Percentiles rank a stretch among this genome's conserved stretches.
Conservation (phyloP, 495 filamentous ascomycete species). For the Daldinia bambusicola region DNA sequence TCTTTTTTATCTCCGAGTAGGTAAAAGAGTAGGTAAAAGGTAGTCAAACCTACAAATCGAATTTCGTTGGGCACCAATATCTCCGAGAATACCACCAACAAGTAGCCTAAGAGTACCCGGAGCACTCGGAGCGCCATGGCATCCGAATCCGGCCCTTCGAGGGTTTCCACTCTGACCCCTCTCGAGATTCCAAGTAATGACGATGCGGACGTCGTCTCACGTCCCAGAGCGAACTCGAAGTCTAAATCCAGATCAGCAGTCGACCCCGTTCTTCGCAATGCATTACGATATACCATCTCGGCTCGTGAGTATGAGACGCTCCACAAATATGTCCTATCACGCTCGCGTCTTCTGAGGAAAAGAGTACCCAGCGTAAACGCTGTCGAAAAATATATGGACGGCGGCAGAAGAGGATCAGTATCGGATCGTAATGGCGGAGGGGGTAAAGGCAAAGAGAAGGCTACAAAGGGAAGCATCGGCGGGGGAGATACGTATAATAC, state of each 20-base stretch:
- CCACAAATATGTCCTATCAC: constrained; percentile 79
- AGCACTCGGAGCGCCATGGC: constrained; percentile 40
- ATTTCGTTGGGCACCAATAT: constrained; percentile 28
- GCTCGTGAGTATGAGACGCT: constrained; percentile 85
- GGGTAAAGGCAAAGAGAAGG: constrained; percentile 40
- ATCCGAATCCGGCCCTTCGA: constrained; percentile 45
- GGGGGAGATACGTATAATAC: constrained; percentile 76
- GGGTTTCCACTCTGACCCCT: constrained; percentile 32
- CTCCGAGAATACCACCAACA: not conserved
- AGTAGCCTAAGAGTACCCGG: not conserved
- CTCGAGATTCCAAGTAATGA: constrained; percentile 35
- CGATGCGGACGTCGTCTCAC: constrained; percentile 25
- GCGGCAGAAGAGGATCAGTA: constrained; percentile 30
- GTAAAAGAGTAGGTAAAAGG: too few species aligned
- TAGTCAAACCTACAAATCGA: not conserved
- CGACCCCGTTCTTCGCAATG: constrained; percentile 77
- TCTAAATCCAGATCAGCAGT: constrained; percentile 54
- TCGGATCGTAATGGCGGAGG: constrained; percentile 27
- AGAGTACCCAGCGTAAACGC: constrained; percentile 66
- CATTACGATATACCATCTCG: constrained; percentile 83
- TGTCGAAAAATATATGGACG: constrained; percentile 61
- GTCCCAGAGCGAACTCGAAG: constrained; percentile 37
- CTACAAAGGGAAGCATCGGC: constrained; percentile 3
- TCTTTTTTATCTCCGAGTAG: not conserved
- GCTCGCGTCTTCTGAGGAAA: constrained; percentile 67